These are phyloP conservation scores for Pseudonectria buxi DNA, from an alignment of 2,329 filamentous ascomycete species.

Conservation along the genomic window DNA sequence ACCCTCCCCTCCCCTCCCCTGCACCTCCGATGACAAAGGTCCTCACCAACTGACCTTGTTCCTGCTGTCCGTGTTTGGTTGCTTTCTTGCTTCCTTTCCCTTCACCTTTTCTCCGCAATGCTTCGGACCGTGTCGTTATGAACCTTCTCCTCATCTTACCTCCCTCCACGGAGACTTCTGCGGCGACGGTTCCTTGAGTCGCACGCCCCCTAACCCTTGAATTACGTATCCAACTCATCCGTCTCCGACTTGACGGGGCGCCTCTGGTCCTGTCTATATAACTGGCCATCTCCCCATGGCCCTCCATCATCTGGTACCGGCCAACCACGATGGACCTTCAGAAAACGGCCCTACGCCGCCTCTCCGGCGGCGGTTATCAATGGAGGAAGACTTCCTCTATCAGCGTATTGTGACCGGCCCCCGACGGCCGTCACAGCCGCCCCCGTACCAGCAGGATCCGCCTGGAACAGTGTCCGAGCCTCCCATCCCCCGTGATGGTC, in stretches of 20 bases:
- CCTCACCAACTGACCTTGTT: no score
- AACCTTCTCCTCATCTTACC: slow-evolving; percentile 22
- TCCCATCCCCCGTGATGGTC: slow-evolving; percentile 11
- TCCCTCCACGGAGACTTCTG: slow-evolving; percentile 29
- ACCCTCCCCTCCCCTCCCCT: background rate
- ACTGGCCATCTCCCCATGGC: slow-evolving; percentile 27
- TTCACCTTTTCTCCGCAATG: slow-evolving; percentile 23
- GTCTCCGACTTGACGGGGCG: slow-evolving; percentile 16
- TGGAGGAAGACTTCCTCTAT: slow-evolving; percentile 50
- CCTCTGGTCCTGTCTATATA: slow-evolving; percentile 20
- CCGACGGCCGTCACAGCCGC: slow-evolving; percentile 41
- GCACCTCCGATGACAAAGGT: no score
- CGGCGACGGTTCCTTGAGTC: slow-evolving; percentile 20
- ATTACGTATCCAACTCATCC: slow-evolving; percentile 12
- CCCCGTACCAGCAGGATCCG: slow-evolving; percentile 35
- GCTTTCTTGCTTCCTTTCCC: slow-evolving; percentile 12
- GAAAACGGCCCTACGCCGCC: slow-evolving; percentile 27
- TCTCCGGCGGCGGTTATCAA: slow-evolving; percentile 41
- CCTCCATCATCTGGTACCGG: slow-evolving; percentile 18
- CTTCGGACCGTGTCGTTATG: slow-evolving; percentile 31
- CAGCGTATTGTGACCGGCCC: slow-evolving; percentile 43
- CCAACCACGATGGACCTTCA: slow-evolving; percentile 29
- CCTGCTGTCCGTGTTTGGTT: slow-evolving; percentile 16
- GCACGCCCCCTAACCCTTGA: slow-evolving; percentile 18
- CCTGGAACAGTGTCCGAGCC: slow-evolving; percentile 14